These are phyloP conservation scores for Boletus holoroseus DNA, from an alignment of 1,284 basidiomycete genomes.

Conservation along the genomic window DNA sequence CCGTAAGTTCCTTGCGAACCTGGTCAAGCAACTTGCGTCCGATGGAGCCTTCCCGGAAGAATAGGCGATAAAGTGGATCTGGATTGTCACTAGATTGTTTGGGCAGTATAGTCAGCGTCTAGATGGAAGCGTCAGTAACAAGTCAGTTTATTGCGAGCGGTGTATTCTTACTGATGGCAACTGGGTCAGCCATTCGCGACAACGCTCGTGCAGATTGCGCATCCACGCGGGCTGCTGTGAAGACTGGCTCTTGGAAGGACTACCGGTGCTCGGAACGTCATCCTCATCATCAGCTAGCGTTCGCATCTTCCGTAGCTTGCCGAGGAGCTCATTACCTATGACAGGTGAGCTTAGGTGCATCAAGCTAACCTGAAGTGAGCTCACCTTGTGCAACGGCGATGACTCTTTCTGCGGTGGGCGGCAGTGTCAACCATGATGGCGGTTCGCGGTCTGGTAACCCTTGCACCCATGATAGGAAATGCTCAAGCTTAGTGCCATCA, in stretches of 20 bases:
- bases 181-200: conserved; percentile 74
- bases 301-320: conserved; percentile 88
- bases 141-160: not conserved
- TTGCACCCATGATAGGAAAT: conserved; percentile 86
- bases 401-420: conserved; percentile 84
- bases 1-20: conserved; percentile 74
- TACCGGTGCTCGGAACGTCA: conserved; percentile 45
- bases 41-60: conserved; percentile 81
- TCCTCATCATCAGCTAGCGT: conserved; percentile 87
- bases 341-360: conserved; percentile 12
- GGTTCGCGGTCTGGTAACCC: conserved; percentile 86
- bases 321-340: conserved; percentile 74
- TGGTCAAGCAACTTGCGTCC: conserved; percentile 71
- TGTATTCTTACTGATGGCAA: conserved; percentile 63
- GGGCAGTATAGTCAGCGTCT: conserved; percentile 60
- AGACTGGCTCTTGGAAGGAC: conserved; percentile 54
- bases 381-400: conserved; percentile 87
- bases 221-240: conserved; percentile 89
- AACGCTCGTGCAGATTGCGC: conserved; percentile 73
- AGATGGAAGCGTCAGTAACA: conserved; percentile 6
- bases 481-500: conserved; percentile 86
- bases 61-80: conserved; percentile 84
- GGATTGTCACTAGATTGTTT: conserved; percentile 65
- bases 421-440: conserved; percentile 87
- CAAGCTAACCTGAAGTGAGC: conserved; percentile 13